Evolutionary conservation across 2,329 filamentous ascomycete genomes (phyloP).

Genomic region (Phialocephala sp.): DNA sequence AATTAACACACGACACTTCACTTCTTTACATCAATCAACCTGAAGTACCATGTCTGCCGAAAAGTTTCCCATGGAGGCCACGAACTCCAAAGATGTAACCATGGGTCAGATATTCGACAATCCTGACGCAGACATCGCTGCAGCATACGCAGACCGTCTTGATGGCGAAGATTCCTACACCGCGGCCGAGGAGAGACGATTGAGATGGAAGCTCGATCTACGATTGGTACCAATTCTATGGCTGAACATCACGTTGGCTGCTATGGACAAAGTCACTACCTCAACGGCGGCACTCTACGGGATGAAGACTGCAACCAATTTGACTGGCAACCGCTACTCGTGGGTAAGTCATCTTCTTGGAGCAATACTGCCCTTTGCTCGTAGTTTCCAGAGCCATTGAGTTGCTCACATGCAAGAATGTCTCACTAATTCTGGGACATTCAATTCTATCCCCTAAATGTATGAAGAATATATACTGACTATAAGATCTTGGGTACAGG

Average conservation of each 20-base stretch:
- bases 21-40: neutral
- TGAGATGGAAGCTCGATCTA: slow-evolving; percentile 50
- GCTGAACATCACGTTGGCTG: slow-evolving; percentile 39
- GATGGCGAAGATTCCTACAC: slow-evolving; percentile 41
- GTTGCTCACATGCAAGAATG: too few relatives aligned
- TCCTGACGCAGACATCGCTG: slow-evolving; percentile 39
- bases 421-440: too few relatives aligned
- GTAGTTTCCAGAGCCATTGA: too few relatives aligned
- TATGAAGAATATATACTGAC: too few relatives aligned
- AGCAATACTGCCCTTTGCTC: too few relatives aligned
- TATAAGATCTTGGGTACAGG: neutral
- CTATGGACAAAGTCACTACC: slow-evolving; percentile 37
- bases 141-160: slow-evolving; percentile 40
- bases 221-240: slow-evolving; percentile 49
- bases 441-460: too few relatives aligned
- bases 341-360: slow-evolving; percentile 28
- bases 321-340: slow-evolving; percentile 42
- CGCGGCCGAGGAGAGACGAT: slow-evolving; percentile 27
- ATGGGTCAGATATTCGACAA: slow-evolving; percentile 18
- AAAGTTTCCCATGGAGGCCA: neutral
- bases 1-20: neutral
- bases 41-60: slow-evolving; percentile 9
- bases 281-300: slow-evolving; percentile 45
- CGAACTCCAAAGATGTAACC: slow-evolving; percentile 6
- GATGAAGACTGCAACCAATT: slow-evolving; percentile 41